These are phyloP conservation scores for Irpex rosettiformis DNA, from an alignment of 1,284 basidiomycete species.

Conservation along the genomic window DNA sequence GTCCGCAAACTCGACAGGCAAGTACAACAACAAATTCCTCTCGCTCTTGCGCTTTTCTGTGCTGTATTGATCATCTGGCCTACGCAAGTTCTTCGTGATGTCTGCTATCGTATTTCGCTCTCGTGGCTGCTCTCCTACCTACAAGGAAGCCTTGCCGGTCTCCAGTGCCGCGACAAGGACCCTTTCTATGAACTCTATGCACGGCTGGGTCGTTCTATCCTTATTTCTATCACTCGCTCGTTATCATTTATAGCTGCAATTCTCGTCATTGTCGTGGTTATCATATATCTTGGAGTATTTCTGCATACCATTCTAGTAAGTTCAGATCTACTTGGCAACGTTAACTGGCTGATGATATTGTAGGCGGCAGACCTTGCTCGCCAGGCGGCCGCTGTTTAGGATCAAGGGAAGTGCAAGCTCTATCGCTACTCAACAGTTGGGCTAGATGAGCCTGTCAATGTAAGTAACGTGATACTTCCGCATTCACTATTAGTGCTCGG, in stretches of 20 bases:
- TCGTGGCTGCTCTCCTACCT: background rate
- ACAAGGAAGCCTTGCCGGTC: background rate
- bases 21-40: too few species aligned
- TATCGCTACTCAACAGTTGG: too few species aligned
- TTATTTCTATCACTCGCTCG: too few species aligned
- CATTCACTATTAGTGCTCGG: constrained; percentile 77
- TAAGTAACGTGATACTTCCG: too few species aligned
- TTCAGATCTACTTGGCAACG: background rate
- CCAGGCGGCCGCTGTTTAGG: background rate
- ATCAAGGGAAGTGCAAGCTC: too few species aligned
- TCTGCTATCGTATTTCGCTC: background rate
- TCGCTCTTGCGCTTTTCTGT: background rate
- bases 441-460: too few species aligned
- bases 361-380: background rate
- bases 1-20: too few species aligned
- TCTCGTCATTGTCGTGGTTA: background rate
- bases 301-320: background rate
- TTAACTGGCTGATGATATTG: background rate
- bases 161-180: background rate
- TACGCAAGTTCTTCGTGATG: background rate
- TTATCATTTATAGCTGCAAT: background rate
- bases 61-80: background rate
- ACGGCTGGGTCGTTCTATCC: background rate
- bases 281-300: background rate
- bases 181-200: background rate